A percentile compares a stretch with the other conserved stretches of the same genome.
Conservation (phyloP, 2,329 filamentous ascomycete genomes). For the Chaetomiaceae sp. region DNA sequence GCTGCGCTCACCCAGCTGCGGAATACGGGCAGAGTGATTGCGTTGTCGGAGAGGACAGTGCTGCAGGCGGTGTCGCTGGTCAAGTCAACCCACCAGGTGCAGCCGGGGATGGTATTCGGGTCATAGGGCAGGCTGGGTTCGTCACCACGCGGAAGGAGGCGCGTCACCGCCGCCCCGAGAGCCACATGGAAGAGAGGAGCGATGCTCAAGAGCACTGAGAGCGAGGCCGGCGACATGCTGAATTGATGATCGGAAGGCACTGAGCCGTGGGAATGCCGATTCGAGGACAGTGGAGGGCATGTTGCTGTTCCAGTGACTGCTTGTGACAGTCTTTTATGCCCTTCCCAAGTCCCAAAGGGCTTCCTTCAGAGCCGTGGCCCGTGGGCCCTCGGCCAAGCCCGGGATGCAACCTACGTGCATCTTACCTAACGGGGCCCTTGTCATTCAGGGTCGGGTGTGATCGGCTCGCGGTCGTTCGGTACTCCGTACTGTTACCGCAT, state of each 20-base stretch:
- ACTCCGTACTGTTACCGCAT: too few species aligned
- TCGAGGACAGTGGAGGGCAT: too few species aligned
- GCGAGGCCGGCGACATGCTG: neutral
- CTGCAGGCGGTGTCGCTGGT: neutral
- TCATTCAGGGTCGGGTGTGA: too few species aligned
- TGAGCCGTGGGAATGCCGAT: too few species aligned
- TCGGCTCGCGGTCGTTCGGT: too few species aligned
- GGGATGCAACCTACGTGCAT: too few species aligned
- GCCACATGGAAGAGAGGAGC: neutral
- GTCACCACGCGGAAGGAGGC: neutral
- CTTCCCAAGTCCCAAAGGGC: too few species aligned
- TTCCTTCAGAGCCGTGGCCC: too few species aligned
- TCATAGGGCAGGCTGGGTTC: neutral
- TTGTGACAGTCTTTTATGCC: too few species aligned
- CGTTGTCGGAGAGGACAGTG: neutral
- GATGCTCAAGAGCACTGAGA: neutral
- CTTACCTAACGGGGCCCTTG: too few species aligned
- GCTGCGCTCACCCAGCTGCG: neutral
- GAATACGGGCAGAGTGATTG: neutral
- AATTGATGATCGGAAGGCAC: neutral
- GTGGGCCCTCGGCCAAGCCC: too few species aligned
- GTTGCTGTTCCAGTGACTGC: too few species aligned
- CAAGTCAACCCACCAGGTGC: conserved; percentile 2
- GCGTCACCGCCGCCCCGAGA: neutral
- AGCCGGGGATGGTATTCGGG: neutral